Evolutionary conservation across 192 early-diverging fungal genomes (phyloP).

Genomic region (Backusella psychrophila): DNA sequence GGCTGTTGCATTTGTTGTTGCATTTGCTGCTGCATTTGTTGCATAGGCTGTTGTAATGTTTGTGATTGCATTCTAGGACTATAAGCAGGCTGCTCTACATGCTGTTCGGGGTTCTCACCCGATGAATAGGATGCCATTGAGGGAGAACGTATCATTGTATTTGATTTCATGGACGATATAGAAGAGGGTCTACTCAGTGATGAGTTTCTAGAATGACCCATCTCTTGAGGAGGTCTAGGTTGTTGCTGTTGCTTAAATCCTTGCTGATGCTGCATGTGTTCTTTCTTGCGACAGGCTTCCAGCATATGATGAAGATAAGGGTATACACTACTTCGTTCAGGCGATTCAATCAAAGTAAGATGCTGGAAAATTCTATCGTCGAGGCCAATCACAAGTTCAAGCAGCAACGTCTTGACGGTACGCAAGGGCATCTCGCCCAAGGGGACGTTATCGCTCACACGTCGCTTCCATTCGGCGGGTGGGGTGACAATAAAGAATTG

Average conservation of each 20-base stretch:
- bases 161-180: slow-evolving; percentile 16
- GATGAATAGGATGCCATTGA: slow-evolving; percentile 13
- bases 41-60: slow-evolving; percentile 21
- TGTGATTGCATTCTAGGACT: slow-evolving; percentile 5
- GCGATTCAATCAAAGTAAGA: slow-evolving; percentile 60
- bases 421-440: slow-evolving; percentile 92
- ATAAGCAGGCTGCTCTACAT: neutral
- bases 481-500: slow-evolving; percentile 81
- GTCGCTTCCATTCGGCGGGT: slow-evolving; percentile 83
- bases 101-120: neutral
- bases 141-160: slow-evolving; percentile 16
- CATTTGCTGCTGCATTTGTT: neutral
- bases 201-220: slow-evolving; percentile 24
- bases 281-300: slow-evolving; percentile 43
- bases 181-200: slow-evolving; percentile 22
- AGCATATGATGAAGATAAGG: slow-evolving; percentile 63
- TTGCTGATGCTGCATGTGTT: slow-evolving; percentile 18
- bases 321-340: slow-evolving; percentile 60
- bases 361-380: slow-evolving; percentile 62
- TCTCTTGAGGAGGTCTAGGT: neutral
- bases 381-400: slow-evolving; percentile 70
- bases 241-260: slow-evolving; percentile 8
- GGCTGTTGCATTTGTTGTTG: neutral
- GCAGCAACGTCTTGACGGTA: slow-evolving; percentile 90
- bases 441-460: slow-evolving; percentile 68